phyloP scores from a whole-genome alignment of 2,329 filamentous ascomycete species.

The Ophiostoma angusticollis region DNA sequence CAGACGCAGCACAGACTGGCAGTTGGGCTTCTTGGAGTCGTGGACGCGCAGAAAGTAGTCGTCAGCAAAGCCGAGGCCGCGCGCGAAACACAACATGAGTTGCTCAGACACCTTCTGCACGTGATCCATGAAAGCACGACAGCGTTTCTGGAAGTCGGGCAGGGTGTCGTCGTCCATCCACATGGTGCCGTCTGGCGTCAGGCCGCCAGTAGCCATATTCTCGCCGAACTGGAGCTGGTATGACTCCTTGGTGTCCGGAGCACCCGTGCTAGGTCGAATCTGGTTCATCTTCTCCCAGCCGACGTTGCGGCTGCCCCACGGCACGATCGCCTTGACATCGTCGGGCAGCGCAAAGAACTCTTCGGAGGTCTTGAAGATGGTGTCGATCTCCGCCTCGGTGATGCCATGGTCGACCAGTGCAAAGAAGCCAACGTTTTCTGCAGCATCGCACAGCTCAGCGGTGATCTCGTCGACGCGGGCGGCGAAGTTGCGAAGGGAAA shows the following conservation, averaged over 20 bases:
- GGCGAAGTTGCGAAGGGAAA: slow-evolving; percentile 42
- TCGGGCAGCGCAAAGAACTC: slow-evolving; percentile 41
- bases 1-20: slow-evolving; percentile 36
- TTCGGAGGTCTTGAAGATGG: slow-evolving; percentile 23
- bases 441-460: slow-evolving; percentile 34
- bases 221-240: slow-evolving; percentile 49
- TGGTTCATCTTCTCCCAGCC: slow-evolving; percentile 50
- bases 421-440: slow-evolving; percentile 48
- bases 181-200: slow-evolving; percentile 18
- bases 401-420: slow-evolving; percentile 36
- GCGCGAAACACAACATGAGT: slow-evolving; percentile 46
- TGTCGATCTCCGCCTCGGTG: slow-evolving; percentile 30
- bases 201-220: slow-evolving; percentile 33
- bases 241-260: slow-evolving; percentile 46
- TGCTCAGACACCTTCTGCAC: slow-evolving; percentile 40
- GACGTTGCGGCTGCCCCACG: slow-evolving; percentile 41
- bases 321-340: slow-evolving; percentile 37
- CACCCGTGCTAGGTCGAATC: slow-evolving; percentile 45
- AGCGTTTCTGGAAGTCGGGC: slow-evolving; percentile 31
- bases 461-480: slow-evolving; percentile 42
- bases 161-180: slow-evolving; percentile 38
- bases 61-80: slow-evolving; percentile 36
- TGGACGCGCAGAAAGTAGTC: slow-evolving; percentile 44
- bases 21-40: slow-evolving; percentile 33
- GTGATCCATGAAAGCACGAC: slow-evolving; percentile 40